These are phyloP conservation scores for Ceratocystis lukuohia DNA, from an alignment of 2,329 filamentous ascomycete species.

Conservation along the genomic window DNA sequence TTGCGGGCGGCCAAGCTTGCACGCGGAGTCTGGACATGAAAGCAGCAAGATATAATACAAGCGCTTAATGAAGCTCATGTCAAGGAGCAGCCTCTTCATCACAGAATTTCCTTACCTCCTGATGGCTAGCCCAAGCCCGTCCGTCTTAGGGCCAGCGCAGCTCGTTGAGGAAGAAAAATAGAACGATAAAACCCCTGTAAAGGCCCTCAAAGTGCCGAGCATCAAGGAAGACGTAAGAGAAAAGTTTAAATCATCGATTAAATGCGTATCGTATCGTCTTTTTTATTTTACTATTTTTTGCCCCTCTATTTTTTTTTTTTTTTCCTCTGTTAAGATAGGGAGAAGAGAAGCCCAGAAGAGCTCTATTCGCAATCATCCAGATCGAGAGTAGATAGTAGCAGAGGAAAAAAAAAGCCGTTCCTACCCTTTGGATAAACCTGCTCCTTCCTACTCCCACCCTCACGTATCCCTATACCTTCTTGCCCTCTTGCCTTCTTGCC, in stretches of 20 bases:
- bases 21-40: too few species aligned
- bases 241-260: slow-evolving; percentile 1
- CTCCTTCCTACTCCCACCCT: not conserved
- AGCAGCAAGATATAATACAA: too few species aligned
- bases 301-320: not conserved
- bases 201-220: not conserved
- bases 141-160: not conserved
- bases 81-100: too few species aligned
- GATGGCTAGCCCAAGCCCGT: too few species aligned
- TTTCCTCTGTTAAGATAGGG: not conserved
- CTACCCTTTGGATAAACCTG: not conserved
- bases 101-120: too few species aligned
- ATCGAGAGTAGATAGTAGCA: not conserved
- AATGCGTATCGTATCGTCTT: not conserved
- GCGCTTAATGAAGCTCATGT: too few species aligned
- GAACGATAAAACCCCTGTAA: not conserved
- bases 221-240: slow-evolving; percentile 6
- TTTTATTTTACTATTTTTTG: not conserved
- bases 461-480: too few species aligned
- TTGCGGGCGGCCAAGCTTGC: too few species aligned
- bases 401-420: not conserved
- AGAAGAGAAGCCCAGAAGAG: not conserved
- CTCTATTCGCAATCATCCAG: not conserved
- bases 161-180: not conserved
- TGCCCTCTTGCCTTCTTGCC: not conserved